Evolutionary conservation across 2,329 filamentous ascomycete species (phyloP), one percentile per base, ranked within the genome.

Genomic region (Calonectria pauciramosa): DNA sequence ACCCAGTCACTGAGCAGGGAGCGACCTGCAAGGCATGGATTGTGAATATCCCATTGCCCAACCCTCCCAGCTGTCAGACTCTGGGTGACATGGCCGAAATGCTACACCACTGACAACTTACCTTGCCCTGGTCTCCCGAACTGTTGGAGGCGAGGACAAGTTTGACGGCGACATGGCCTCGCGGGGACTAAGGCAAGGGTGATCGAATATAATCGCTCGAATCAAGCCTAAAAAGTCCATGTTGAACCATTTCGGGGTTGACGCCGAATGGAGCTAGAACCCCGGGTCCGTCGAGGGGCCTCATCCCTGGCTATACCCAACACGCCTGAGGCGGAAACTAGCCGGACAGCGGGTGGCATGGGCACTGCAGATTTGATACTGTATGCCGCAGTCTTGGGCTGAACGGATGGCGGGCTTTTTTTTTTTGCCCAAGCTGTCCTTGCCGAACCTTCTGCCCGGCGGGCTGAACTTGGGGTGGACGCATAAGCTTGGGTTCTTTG

Each of bases 261-360:
- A 32, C 44, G 44, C 76, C 72, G 66, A 38, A 80, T 76, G 13
- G 18, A 80, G 79, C 63, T 80, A 80, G 79, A 47, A 69, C 65
- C 68, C 49, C 38, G 54, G 23, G 47, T 32, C 30, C 30, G 66
- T 44, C 63, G 54, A 65, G 54, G 78, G 72, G 66, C 32, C 56
- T 68, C 68, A 75, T 69, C 72, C 70, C 73, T 72, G 76, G 47
- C 66, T 56, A 49, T 65, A 52, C 75, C 54, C 38, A 68, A 69
- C 70, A 73, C 70, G 76, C 73, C 73, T 75, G 78, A 78, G 68
- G 69, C 52, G 73, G 75, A 69, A 75, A 71, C 73, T 51, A 51
- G 51, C 56, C 54, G 68, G 56, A 30, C 68, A 41, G 59, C 63
- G 47, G 41, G 28, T 64, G 49, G 51, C 60, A 56, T 63, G 26